A percentile compares a stretch with the other conserved stretches of the same genome.
phyloP scores from a whole-genome alignment of 371 early-diverging fungal genomes.

The Rhizomucor miehei region DNA sequence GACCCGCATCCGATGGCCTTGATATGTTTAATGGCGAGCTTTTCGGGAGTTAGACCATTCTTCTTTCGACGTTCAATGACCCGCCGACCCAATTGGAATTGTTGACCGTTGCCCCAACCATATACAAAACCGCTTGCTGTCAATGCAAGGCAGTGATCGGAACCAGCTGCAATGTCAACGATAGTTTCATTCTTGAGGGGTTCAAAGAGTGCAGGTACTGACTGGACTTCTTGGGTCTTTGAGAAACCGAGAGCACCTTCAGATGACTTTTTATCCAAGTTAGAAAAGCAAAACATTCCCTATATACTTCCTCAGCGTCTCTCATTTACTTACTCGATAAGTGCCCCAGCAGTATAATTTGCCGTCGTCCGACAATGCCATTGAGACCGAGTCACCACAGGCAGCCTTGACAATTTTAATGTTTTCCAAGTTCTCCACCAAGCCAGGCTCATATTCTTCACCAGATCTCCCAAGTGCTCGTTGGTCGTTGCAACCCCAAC shows the following conservation, averaged over 20 bases:
- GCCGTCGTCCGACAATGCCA: constrained; percentile 86
- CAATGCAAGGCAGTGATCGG: constrained; percentile 89
- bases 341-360: constrained; percentile 96
- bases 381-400: constrained; percentile 92
- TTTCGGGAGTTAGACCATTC: constrained; percentile 60
- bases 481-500: constrained; percentile 99
- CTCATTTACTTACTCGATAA: constrained; percentile 45
- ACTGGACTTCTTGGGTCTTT: constrained; percentile 63
- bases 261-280: constrained; percentile 20
- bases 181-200: constrained; percentile 45
- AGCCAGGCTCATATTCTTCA: constrained; percentile 71
- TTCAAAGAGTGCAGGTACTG: constrained; percentile 55
- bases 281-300: not conserved
- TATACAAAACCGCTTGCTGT: constrained; percentile 74
- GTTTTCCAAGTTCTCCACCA: constrained; percentile 66
- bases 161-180: constrained; percentile 83
- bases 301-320: not conserved
- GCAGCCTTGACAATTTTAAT: constrained; percentile 81
- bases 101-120: constrained; percentile 96
- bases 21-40: constrained; percentile 58
- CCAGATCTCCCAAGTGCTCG: constrained; percentile 90
- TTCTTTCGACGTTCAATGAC: constrained; percentile 65
- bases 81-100: constrained; percentile 89
- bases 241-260: constrained; percentile 76
- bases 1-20: constrained; percentile 76